Percentiles rank a stretch among this genome's conserved stretches.
These are phyloP conservation scores for Plenodomus tracheiphilus DNA, from an alignment of 2,329 filamentous ascomycete genomes.

Conservation along the genomic window DNA sequence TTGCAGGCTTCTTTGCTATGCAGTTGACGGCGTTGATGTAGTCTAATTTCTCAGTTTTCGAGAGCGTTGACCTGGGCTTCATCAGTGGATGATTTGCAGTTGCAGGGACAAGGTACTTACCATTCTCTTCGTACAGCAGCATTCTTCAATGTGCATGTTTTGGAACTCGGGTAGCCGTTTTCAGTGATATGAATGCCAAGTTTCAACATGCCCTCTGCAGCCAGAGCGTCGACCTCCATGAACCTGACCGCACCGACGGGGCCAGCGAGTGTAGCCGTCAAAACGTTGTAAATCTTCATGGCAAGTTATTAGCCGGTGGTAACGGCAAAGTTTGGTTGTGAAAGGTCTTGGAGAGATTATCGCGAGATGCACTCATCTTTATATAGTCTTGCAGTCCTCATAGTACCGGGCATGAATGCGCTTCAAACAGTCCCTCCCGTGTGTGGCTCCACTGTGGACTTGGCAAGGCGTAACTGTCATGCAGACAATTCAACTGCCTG, in stretches of 20 bases:
- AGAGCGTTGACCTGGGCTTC: conserved; percentile 20
- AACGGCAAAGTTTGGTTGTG: no score
- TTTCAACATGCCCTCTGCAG: conserved; percentile 36
- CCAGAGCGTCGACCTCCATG: conserved; percentile 37
- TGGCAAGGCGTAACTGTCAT: no score
- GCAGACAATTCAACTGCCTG: no score
- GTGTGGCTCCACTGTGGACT: no score
- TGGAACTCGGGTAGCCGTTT: conserved; percentile 25
- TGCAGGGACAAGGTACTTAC: conserved; percentile 34
- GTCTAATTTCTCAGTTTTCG: conserved; percentile 19
- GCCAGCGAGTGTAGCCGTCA: no score
- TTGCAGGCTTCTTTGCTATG: conserved; percentile 24
- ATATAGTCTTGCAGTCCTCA: no score
- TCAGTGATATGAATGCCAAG: conserved; percentile 28
- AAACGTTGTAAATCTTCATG: no score
- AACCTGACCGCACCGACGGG: neutral
- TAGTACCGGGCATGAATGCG: no score
- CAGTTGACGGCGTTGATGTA: conserved; percentile 41
- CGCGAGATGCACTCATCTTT: no score
- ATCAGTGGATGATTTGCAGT: neutral
- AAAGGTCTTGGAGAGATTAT: no score
- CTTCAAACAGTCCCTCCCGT: no score
- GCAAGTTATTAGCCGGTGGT: no score
- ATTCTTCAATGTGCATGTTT: conserved; percentile 44
- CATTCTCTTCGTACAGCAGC: conserved; percentile 50